Base-by-base conservation (phyloP, 169 alveolate species). In the Eimeria acervulina region DNA sequence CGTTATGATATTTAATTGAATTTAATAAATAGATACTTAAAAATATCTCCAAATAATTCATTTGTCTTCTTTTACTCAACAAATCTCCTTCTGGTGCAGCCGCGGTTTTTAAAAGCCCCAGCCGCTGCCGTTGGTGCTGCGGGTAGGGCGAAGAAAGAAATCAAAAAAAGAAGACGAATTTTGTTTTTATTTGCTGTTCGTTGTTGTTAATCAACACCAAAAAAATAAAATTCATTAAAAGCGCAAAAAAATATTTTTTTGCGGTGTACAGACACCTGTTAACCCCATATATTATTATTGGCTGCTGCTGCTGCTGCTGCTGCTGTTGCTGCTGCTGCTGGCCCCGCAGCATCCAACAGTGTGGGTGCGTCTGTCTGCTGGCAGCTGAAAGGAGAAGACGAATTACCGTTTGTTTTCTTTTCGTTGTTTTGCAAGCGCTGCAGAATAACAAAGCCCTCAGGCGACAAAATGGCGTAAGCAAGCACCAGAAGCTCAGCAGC, bases 381-480 rank as follows among this genome's bases (percentile, higher is more conserved):
- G 40, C 8, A 10, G 38, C 17, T 2, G 40, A n/a, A 40, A 40
- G n/a, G 81, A 28, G 12, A 12, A 36, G 15, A 10, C 1, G 2
- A 26, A 13, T 81, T 42, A 4, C 33, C 19, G 59, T 36, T 28
- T 36, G 55, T 36, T 47, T 81, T 51, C 55, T 81, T 44, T 31
- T 51, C 44, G 80, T 19, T 33, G 63, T 81, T 81, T 33, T 81
- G 90, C 90, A n/a, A 28, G 26, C 6, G 40, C 31, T 44, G 90
- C 68, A 15, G 26, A 21, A n/a, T 51, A n/a, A 36, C 88, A 47
- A 47, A 47, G 13, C 55, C 33, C 68, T 36, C 28, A 44, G 72
- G 42, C 7, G n/a, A 28, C 13, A 81, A 81, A 81, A 81, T 81
- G 90, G 70, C 90, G 90, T 81, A 81, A 81, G 90, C 47, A 47